A percentile compares a stretch with the other conserved stretches of the same genome.
These are phyloP conservation scores for Myriosclerotinia curreyana DNA, from an alignment of 2,329 filamentous ascomycete species.

Conservation along the genomic window DNA sequence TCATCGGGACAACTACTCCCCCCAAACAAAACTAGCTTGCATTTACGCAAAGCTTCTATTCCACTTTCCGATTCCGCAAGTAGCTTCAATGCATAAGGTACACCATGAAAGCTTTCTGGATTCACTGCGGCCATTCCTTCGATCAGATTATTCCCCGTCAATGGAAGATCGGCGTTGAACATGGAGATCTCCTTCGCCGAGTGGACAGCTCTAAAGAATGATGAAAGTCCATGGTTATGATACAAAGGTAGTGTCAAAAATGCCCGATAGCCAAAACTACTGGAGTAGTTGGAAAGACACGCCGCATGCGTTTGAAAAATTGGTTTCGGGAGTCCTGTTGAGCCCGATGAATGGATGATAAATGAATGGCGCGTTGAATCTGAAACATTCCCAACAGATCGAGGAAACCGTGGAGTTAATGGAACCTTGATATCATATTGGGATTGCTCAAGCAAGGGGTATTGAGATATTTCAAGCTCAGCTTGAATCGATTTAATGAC, in stretches of 20 bases:
- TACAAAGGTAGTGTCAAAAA: constrained; percentile 58
- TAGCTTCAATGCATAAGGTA: constrained; percentile 63
- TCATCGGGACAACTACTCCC: constrained; percentile 59
- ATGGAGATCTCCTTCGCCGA: constrained; percentile 50
- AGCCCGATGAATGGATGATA: constrained; percentile 45
- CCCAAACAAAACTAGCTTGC: constrained; percentile 55
- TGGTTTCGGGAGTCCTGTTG: constrained; percentile 58
- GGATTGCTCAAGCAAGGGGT: constrained; percentile 27
- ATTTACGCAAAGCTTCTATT: constrained; percentile 45
- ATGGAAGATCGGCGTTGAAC: constrained; percentile 53
- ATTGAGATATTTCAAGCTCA: constrained; percentile 30
- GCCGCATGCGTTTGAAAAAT: constrained; percentile 49
- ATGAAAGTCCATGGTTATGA: constrained; percentile 57
- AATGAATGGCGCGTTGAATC: constrained; percentile 25
- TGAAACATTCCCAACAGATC: constrained; percentile 15
- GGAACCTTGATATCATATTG: constrained; percentile 24
- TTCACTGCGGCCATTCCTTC: constrained; percentile 44
- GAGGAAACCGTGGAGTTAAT: constrained; percentile 22
- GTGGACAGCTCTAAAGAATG: constrained; percentile 52
- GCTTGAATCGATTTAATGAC: constrained; percentile 23
- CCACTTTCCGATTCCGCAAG: constrained; percentile 57
- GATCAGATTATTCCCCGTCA: constrained; percentile 51
- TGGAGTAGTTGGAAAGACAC: constrained; percentile 39
- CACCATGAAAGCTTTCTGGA: constrained; percentile 56
- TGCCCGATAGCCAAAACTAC: constrained; percentile 29